These are phyloP conservation scores for Ceratocystiopsis minuta DNA, from an alignment of 2,329 filamentous ascomycete genomes.

Conservation along the genomic window DNA sequence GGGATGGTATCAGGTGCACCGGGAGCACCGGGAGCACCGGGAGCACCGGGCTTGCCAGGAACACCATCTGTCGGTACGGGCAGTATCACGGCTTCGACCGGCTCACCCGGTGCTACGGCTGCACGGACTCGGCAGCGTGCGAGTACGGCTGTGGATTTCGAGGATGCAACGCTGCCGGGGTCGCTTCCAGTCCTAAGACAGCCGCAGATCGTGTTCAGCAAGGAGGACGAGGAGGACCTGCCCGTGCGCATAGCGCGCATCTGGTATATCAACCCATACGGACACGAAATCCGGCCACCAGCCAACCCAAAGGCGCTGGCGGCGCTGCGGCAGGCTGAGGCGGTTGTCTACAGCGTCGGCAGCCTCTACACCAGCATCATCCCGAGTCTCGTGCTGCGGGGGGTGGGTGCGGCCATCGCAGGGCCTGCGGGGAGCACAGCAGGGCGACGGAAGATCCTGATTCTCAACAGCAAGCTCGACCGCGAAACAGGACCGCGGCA, in stretches of 20 bases:
- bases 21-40: no score
- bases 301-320: constrained; percentile 67
- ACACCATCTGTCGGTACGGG: neutral
- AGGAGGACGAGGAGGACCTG: constrained; percentile 56
- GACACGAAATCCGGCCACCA: constrained; percentile 77
- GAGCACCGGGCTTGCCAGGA: no score
- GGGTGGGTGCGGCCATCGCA: constrained; percentile 48
- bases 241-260: constrained; percentile 60
- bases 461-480: constrained; percentile 70
- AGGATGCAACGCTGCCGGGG: constrained; percentile 68
- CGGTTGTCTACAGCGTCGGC: constrained; percentile 83
- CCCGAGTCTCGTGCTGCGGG: constrained; percentile 61
- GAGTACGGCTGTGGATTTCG: constrained; percentile 45
- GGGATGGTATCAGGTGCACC: neutral
- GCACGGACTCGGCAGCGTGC: constrained; percentile 11
- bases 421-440: constrained; percentile 23
- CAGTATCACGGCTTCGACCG: neutral
- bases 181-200: constrained; percentile 63
- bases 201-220: constrained; percentile 68
- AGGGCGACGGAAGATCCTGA: constrained; percentile 66
- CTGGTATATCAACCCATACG: constrained; percentile 98
- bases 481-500: constrained; percentile 63
- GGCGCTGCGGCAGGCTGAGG: constrained; percentile 44
- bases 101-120: constrained; percentile 15
- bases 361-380: constrained; percentile 80